Evolutionary conservation across 2,329 filamentous ascomycete genomes (phyloP), one percentile per base, ranked within the genome.

Genomic region (Verticillium klebahnii): DNA sequence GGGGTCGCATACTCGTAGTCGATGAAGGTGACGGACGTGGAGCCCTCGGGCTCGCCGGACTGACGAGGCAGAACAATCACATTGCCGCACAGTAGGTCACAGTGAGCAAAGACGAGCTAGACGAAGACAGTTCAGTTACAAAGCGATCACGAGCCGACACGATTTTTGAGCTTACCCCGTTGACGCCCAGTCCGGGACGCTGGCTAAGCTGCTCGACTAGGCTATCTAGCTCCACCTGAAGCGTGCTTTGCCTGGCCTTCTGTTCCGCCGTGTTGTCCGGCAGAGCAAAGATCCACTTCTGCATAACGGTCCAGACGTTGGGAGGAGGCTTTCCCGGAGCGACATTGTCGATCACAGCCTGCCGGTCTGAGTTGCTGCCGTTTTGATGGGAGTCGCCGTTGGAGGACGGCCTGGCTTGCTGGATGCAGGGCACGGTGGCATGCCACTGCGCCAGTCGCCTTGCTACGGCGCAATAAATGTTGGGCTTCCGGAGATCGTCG

Each of bases 1-100:
- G 95, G 93, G 5, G 92, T 95, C 15, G 93, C 93, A 76, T 99
- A 99, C 76, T 99, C 95, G 80, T 98, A 99, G 78, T 99, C 95
- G 74, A 99, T 99, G 77, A 99, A 98, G 71, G 85, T 86, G 61
- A 94, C 89, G 2, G 77, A 82, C 67, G 69, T 68, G 34, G 74
- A 67, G 57, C 64, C 64, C 34, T 66, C 66, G 32, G 64, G 65
- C 9, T 63, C 64, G 8, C 61, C 65, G 15, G 65, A 52, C 25
- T 61, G 67, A 59, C 39, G 56, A 11, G 86, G 89, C 61, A 92
- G 82, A 66, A 97, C 86, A 70, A 99, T 98, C 67, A 99, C 91
- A 73, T 99, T 99, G 67, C 93, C 95, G 74, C 90, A 92, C n/a
- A 99, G 82, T 29, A 99, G 85, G 75, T 99, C 95, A 81, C 93